Evolutionary conservation across 2,329 filamentous ascomycete genomes (phyloP), one percentile per base, ranked within the genome.

Genomic region (Fusarium papillatum): DNA sequence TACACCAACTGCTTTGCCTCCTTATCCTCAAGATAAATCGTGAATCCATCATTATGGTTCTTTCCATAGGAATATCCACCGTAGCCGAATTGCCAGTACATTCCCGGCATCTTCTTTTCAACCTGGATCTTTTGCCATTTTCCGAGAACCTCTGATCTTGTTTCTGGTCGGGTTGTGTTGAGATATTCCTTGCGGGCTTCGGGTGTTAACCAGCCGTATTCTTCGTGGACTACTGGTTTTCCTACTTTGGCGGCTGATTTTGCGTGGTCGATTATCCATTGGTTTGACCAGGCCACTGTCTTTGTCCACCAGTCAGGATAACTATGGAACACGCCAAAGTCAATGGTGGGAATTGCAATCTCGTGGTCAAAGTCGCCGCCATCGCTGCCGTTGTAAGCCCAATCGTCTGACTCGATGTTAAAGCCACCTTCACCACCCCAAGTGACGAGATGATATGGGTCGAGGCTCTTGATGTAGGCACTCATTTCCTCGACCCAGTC

Each of bases 391-490:
- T 85, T 86, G 79, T 88, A 89, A 9, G 83, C 81, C 82, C 85
- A 86, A 76, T 89, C 87, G 50, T 83, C 82, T 14, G 82, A 84
- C 7, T 78, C 78, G 53, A 80, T 75, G 79, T 88, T 87, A 82
- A 90, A 90, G 66, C 88, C 91, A 31, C 85, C 85, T 68, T 86
- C 92, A 74, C 93, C 91, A 19, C 92, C 91, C 24, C 92, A 86
- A 0, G 89, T 88, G 48, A 93, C 91, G 86, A 93, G 88, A 80
- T 93, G 92, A 59, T 87, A 80, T 2, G 86, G 75, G 78, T 93
- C 92, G 8, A 93, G 82, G 5, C 85, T 88, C 81, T 93, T 93
- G 80, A 94, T 90, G 76, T 92, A 93, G 11, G 85, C 82, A 31
- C 89, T 91, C 16, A 88, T 91, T 16, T 84, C 83, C 14, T 85